These are phyloP conservation scores for Rhodomyrtus psidioides DNA, from an alignment of 441 rosid genomes.

Conservation along the genomic window DNA sequence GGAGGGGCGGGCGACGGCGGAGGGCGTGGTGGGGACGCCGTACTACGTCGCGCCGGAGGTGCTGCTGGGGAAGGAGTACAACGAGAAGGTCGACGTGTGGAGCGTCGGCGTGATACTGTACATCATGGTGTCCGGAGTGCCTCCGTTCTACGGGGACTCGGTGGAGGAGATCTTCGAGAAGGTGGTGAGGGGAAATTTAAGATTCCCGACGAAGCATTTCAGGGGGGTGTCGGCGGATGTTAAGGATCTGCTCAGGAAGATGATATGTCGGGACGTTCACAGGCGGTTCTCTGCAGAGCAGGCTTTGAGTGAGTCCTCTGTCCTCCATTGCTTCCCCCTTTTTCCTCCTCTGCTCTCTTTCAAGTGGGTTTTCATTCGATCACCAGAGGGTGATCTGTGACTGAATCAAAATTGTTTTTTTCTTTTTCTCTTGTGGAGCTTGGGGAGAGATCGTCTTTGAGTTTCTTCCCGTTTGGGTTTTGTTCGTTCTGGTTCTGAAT, in stretches of 20 bases:
- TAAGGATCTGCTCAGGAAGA: slow-evolving; percentile 55
- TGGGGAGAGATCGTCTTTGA: not conserved
- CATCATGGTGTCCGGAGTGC: slow-evolving; percentile 48
- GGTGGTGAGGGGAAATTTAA: slow-evolving; percentile 41
- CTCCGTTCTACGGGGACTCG: slow-evolving; percentile 60
- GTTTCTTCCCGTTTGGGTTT: not conserved
- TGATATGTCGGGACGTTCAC: slow-evolving; percentile 49
- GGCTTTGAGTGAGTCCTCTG: slow-evolving; percentile 38
- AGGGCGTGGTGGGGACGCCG: slow-evolving; percentile 58
- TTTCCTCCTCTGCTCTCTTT: not conserved
- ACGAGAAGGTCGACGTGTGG: slow-evolving; percentile 64
- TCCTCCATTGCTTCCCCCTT: not conserved
- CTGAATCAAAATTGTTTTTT: not conserved
- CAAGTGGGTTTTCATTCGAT: not conserved
- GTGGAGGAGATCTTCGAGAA: slow-evolving; percentile 47
- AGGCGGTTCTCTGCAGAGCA: slow-evolving; percentile 52
- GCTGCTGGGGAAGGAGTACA: slow-evolving; percentile 45
- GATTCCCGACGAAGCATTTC: slow-evolving; percentile 42
- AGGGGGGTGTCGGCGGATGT: slow-evolving; percentile 36
- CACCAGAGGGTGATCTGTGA: not conserved
- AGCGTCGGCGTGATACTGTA: slow-evolving; percentile 56
- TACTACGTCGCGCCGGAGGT: slow-evolving; percentile 72
- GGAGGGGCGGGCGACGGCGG: slow-evolving; percentile 20
- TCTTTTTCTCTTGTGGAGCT: not conserved
- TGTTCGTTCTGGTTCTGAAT: not conserved